These are phyloP conservation scores for Sparassis latifolia DNA, from an alignment of 1,284 basidiomycete species.

Conservation along the genomic window DNA sequence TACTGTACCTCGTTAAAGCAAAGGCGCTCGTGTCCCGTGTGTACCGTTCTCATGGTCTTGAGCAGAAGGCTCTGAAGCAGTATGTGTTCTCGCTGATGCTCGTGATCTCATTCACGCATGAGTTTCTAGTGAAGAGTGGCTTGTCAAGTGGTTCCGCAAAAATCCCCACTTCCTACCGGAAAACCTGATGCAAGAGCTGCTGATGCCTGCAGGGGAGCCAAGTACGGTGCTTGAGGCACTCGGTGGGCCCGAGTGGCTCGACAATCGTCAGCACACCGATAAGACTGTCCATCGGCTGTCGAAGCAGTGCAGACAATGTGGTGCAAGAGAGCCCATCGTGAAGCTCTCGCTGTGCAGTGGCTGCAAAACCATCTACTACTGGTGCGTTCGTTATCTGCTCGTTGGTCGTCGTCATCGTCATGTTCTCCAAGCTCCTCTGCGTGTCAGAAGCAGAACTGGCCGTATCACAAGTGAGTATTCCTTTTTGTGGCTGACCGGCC, in stretches of 20 bases:
- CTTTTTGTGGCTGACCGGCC: too few relatives aligned
- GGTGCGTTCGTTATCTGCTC: constrained; percentile 5
- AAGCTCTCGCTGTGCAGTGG: constrained; percentile 12
- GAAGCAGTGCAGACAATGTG: constrained; percentile 12
- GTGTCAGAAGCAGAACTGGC: constrained; percentile 18
- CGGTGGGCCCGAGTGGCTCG: constrained; percentile 14
- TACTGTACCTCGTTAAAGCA: not conserved
- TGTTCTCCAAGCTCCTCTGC: constrained; percentile 11
- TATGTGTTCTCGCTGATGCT: not conserved
- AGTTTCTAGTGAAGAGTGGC: constrained; percentile 8
- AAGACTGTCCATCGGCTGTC: constrained; percentile 9
- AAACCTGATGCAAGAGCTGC: constrained; percentile 3
- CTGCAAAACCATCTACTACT: constrained; percentile 18
- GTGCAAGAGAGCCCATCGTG: constrained; percentile 11
- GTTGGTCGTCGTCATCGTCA: too few relatives aligned
- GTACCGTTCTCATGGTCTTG: not conserved
- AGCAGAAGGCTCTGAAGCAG: constrained; percentile 3
- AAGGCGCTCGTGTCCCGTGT: constrained; percentile 1
- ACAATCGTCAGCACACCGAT: constrained; percentile 4
- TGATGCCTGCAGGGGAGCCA: constrained; percentile 3
- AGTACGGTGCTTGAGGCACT: constrained; percentile 12
- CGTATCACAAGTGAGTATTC: constrained; percentile 13
- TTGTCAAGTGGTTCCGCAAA: constrained; percentile 15
- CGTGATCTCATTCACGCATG: not conserved
- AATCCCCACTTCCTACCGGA: constrained; percentile 9